phyloP scores from a whole-genome alignment of 1,284 basidiomycete species.

The Apiotrichum brassicae region DNA sequence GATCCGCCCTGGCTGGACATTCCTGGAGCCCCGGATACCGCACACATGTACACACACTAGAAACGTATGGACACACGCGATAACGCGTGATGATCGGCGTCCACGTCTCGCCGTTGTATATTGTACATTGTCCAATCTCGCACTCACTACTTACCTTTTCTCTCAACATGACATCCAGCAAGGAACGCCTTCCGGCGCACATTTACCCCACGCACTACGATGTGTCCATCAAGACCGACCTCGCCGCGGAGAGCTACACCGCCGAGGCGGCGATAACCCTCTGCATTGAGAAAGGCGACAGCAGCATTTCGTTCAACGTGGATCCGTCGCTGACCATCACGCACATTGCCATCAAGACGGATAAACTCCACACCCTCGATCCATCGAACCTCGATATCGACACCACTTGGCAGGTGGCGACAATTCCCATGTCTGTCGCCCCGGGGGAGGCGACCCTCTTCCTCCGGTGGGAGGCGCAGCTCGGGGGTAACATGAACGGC shows the following conservation, averaged over 20 bases:
- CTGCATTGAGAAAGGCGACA: conserved; percentile 61
- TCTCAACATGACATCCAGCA: too few species aligned
- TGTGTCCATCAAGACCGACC: conserved; percentile 72
- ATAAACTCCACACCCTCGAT: conserved; percentile 50
- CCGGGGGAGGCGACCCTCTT: conserved; percentile 53
- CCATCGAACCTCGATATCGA: conserved; percentile 52
- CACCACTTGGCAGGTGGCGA: conserved; percentile 57
- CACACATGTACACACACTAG: too few species aligned
- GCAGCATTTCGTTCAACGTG: conserved; percentile 62
- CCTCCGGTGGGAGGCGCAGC: conserved; percentile 50
- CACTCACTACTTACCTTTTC: too few species aligned
- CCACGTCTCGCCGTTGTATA: too few species aligned
- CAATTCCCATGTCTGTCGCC: conserved; percentile 55
- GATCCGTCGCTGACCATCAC: conserved; percentile 61
- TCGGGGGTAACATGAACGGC: conserved; percentile 64
- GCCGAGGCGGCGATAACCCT: conserved; percentile 75
- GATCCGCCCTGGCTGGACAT: too few species aligned
- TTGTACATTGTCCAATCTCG: too few species aligned
- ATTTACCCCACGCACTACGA: conserved; percentile 63
- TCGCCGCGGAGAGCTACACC: conserved; percentile 62
- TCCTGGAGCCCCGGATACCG: too few species aligned
- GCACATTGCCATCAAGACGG: conserved; percentile 58
- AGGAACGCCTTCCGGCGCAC: conserved; percentile 55
- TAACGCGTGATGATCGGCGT: too few species aligned
- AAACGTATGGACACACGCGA: too few species aligned